These are phyloP conservation scores for Quercus berberidifolia DNA, from an alignment of 306 rosid species.

Conservation along the genomic window DNA sequence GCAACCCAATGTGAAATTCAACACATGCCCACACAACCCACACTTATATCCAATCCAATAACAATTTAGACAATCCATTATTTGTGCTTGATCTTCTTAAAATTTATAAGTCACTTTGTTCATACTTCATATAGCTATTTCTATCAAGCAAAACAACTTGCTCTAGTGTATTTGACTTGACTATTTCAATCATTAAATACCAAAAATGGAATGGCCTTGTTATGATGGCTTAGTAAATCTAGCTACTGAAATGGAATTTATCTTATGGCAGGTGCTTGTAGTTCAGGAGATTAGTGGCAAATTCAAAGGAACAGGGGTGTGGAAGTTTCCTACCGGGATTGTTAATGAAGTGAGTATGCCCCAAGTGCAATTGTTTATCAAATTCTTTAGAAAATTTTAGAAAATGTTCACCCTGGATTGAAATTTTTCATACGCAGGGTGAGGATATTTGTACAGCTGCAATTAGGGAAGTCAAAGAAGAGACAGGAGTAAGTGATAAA, in stretches of 20 bases:
- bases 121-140: no score
- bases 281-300: slow-evolving; percentile 64
- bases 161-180: not conserved
- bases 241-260: slow-evolving; percentile 4
- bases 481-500: slow-evolving; percentile 70
- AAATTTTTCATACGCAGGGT: slow-evolving; percentile 41
- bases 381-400: not conserved
- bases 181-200: not conserved
- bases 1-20: no score
- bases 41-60: no score
- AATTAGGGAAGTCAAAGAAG: slow-evolving; percentile 84
- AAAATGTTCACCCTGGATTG: not conserved
- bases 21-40: no score
- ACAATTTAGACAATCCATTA: no score
- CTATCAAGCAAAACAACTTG: not conserved
- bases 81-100: no score
- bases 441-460: slow-evolving; percentile 80
- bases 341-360: slow-evolving; percentile 57
- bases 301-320: slow-evolving; percentile 57
- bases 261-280: slow-evolving; percentile 57
- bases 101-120: no score
- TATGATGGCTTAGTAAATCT: not conserved
- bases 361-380: not conserved
- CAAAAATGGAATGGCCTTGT: not conserved
- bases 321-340: slow-evolving; percentile 90